phyloP scores from a whole-genome alignment of 495 filamentous ascomycete species.

The Antarctomyces pellizariae region DNA sequence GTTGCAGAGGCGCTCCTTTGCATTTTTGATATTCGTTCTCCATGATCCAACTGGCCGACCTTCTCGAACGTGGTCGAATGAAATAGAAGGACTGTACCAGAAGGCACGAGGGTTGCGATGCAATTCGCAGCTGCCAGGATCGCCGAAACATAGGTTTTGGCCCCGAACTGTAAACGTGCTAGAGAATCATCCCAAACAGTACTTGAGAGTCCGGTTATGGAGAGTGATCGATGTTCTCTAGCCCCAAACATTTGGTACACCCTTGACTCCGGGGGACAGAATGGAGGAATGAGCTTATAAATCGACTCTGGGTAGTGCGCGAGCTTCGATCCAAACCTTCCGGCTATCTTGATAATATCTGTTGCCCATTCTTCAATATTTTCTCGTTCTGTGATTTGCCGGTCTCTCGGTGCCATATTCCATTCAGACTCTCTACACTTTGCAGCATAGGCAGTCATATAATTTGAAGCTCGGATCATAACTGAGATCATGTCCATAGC shows the following conservation, averaged over 20 bases:
- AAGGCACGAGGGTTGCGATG: constrained; percentile 8
- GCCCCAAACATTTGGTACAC: constrained; percentile 9
- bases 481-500: no score
- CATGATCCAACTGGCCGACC: constrained; percentile 7
- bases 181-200: constrained; percentile 13
- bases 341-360: constrained; percentile 18
- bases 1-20: constrained; percentile 5
- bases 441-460: no score
- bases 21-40: constrained; percentile 9
- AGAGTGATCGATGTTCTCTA: constrained; percentile 1
- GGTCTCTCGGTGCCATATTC: constrained; percentile 14
- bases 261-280: constrained; percentile 14
- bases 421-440: no score
- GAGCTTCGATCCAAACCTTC: constrained; percentile 16
- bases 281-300: constrained; percentile 15
- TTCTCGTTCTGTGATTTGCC: constrained; percentile 5
- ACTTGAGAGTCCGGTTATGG: constrained; percentile 7
- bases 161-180: constrained; percentile 4
- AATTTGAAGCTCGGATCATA: no score
- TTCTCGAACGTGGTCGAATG: constrained; percentile 7
- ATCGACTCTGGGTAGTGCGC: constrained; percentile 13
- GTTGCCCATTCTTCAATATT: constrained; percentile 17
- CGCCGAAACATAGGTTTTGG: constrained; percentile 3
- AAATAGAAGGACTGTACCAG: constrained; percentile 7
- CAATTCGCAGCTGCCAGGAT: constrained; percentile 6